Conservation (phyloP, 2,329 filamentous ascomycete genomes). For the Calonectria ilicicola region DNA sequence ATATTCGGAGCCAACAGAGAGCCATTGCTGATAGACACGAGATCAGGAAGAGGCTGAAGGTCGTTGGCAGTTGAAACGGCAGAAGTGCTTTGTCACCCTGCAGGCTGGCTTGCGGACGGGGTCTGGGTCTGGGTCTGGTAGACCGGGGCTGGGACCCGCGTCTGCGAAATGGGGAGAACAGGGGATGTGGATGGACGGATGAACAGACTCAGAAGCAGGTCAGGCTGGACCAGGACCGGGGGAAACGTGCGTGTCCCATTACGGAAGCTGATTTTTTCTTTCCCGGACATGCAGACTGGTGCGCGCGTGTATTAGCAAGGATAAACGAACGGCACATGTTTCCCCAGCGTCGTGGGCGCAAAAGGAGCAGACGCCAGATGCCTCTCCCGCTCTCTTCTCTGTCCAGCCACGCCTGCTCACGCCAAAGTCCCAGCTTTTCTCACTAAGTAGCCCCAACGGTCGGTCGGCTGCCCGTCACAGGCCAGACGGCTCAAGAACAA, state of each 20-base stretch:
- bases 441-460: constrained; percentile 2
- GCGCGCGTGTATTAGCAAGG: neutral
- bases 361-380: neutral
- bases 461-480: neutral
- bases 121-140: constrained; percentile 5
- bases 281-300: neutral
- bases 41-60: neutral
- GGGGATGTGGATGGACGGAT: neutral
- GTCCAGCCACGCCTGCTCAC: neutral
- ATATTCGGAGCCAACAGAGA: neutral
- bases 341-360: neutral
- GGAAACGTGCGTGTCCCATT: constrained; percentile 15
- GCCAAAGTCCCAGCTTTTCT: neutral
- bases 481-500: constrained; percentile 6
- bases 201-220: neutral
- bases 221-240: neutral
- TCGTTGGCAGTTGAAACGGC: neutral
- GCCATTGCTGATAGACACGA: neutral
- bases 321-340: neutral
- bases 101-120: constrained; percentile 1
- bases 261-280: constrained; percentile 6
- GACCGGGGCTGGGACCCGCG: neutral
- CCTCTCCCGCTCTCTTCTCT: neutral
- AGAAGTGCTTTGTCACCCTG: constrained; percentile 9
- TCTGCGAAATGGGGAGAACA: neutral